Conservation (phyloP, 495 filamentous ascomycete species). For the Lasiosphaeris hirsuta region DNA sequence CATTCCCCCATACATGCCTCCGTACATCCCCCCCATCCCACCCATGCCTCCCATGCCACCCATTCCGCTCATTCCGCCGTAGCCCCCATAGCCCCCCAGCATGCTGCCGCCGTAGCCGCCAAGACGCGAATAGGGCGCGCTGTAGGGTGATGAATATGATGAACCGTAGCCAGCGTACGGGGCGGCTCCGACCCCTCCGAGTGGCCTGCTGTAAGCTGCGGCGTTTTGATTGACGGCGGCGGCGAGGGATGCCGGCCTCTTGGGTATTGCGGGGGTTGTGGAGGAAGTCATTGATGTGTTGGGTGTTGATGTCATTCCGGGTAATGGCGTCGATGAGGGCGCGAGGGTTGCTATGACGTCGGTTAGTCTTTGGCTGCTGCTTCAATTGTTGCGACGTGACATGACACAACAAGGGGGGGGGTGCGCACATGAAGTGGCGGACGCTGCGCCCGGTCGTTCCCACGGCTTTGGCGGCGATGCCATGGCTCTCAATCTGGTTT, state of each 20-base stretch:
- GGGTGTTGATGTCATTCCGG: constrained; percentile 33
- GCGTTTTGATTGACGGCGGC: constrained; percentile 80
- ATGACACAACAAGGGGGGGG: constrained; percentile 2
- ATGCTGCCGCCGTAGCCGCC: constrained; percentile 37
- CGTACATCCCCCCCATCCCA: constrained; percentile 60
- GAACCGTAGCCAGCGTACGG: constrained; percentile 59
- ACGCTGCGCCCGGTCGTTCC: constrained; percentile 71
- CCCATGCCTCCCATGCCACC: constrained; percentile 51
- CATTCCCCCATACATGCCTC: constrained; percentile 57
- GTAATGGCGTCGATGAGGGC: constrained; percentile 21
- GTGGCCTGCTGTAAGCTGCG: constrained; percentile 63
- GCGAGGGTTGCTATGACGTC: constrained; percentile 38
- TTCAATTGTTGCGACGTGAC: neutral
- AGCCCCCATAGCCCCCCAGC: constrained; percentile 15
- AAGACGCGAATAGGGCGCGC: constrained; percentile 45
- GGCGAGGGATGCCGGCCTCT: constrained; percentile 70
- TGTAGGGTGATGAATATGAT: constrained; percentile 44
- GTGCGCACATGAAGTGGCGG: constrained; percentile 49
- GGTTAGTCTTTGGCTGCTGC: neutral
- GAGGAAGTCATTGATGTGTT: constrained; percentile 32
- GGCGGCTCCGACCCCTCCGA: constrained; percentile 22
- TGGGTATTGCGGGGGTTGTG: constrained; percentile 70
- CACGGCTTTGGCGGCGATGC: constrained; percentile 94
- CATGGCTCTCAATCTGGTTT: constrained; percentile 27
- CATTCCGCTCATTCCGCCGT: constrained; percentile 42